Percentiles rank a stretch among this genome's conserved stretches.
Evolutionary conservation across 2,329 filamentous ascomycete genomes (phyloP).

Genomic region (Neonectria sp.): DNA sequence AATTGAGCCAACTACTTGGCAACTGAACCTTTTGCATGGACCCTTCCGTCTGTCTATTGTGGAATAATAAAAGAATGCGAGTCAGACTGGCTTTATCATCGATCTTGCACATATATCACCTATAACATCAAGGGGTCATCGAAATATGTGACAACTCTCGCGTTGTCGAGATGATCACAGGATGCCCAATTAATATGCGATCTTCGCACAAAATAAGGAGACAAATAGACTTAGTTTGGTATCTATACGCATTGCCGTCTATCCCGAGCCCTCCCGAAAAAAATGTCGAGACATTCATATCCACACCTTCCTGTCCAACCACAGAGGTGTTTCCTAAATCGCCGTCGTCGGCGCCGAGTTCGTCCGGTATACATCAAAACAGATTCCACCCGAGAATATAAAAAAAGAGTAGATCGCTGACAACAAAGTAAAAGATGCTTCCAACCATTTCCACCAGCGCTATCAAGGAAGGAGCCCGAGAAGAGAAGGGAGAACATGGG

Average conservation of each 20-base stretch:
- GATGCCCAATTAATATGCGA: neutral
- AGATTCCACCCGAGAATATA: slow-evolving; percentile 20
- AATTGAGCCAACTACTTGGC: neutral
- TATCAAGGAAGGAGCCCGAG: slow-evolving; percentile 13
- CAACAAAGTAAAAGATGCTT: slow-evolving; percentile 22
- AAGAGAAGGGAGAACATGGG: slow-evolving; percentile 22
- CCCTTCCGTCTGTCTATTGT: neutral
- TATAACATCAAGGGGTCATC: neutral
- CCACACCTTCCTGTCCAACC: slow-evolving; percentile 28
- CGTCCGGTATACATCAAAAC: slow-evolving; percentile 29
- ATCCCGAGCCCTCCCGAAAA: slow-evolving; percentile 42
- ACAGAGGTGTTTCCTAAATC: slow-evolving; percentile 32
- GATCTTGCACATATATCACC: too few relatives aligned
- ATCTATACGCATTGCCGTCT: slow-evolving; percentile 50
- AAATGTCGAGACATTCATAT: slow-evolving; percentile 28
- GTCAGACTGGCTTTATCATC: too few relatives aligned
- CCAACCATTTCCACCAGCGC: slow-evolving; percentile 14
- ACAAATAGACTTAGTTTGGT: slow-evolving; percentile 45
- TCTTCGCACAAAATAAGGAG: slow-evolving; percentile 12
- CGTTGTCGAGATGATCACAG: slow-evolving; percentile 20
- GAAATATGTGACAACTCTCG: neutral
- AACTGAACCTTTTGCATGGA: neutral
- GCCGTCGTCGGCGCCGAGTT: slow-evolving; percentile 34
- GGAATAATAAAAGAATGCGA: neutral
- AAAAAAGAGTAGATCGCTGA: slow-evolving; percentile 31